phyloP scores from a whole-genome alignment of 1,284 basidiomycete genomes.

The Cryptococcus jaspeensis region DNA sequence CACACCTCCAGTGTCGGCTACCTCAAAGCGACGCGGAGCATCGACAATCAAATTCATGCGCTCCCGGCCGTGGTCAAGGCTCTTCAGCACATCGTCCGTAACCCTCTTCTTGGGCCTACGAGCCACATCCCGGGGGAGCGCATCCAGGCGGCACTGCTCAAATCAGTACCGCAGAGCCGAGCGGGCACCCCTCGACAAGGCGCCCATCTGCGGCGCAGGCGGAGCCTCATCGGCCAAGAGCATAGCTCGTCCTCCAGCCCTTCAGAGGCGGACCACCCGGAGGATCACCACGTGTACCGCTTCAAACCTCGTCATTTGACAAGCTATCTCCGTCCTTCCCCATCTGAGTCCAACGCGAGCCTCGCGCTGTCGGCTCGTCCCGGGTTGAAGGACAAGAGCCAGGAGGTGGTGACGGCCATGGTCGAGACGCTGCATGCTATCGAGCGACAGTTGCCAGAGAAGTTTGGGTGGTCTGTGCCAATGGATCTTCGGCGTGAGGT shows the following conservation, averaged over 20 bases:
- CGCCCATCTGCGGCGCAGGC: too few species aligned
- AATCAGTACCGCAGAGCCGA: constrained; percentile 14
- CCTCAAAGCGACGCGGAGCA: constrained; percentile 23
- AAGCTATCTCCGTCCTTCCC: constrained; percentile 3
- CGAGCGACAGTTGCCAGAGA: constrained; percentile 3
- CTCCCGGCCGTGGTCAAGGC: constrained; percentile 27
- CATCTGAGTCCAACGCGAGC: constrained; percentile 2
- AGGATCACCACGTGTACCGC: too few species aligned
- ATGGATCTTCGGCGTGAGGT: too few species aligned
- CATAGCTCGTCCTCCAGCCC: neutral
- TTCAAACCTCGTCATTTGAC: constrained; percentile 9
- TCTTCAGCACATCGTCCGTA: constrained; percentile 33
- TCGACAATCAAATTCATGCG: constrained; percentile 13
- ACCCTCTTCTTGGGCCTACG: constrained; percentile 39
- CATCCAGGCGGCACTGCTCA: constrained; percentile 38
- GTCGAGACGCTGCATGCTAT: constrained; percentile 9
- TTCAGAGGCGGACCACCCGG: too few species aligned
- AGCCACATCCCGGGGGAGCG: constrained; percentile 45
- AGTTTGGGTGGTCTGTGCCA: constrained; percentile 9
- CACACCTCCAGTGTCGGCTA: constrained; percentile 21
- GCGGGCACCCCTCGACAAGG: neutral
- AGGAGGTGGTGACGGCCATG: constrained; percentile 12
- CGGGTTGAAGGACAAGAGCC: constrained; percentile 11
- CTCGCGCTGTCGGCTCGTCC: constrained; percentile 3
- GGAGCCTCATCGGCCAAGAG: neutral